Base-by-base conservation (phyloP, 164 flowering plant species). In the Dillenia turbinata region DNA sequence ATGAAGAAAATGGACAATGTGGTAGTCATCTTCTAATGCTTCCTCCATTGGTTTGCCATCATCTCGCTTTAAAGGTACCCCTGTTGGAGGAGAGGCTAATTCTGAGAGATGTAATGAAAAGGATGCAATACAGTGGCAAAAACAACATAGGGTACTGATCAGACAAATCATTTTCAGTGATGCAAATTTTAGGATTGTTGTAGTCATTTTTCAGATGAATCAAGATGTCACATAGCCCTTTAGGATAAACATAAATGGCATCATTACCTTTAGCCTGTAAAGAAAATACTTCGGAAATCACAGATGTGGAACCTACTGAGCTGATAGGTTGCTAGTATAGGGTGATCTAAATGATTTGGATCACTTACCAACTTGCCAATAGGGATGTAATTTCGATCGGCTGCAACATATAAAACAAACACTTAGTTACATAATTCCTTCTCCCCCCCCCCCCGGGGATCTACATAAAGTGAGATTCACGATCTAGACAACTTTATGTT, bases 1-100 rank as follows among this genome's bases (percentile, higher is more conserved):
- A 16, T 62, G 43, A 12, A 54, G 57, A 19, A 64, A 24, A 70
- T 79, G 19, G 71, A 51, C n/a, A 56, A 56, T 56, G n/a, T 14
- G 47, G 17, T 59, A n/a, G 17, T 16, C 3, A 52, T 52, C 54
- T 52, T 52, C 19, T 52, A 52, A 2, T 13, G 24, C 54, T 9
- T 11, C 15, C 3, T 16, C 54, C 17, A 16, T 16, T 0, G 24
- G 24, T n/a, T n/a, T 22, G 15, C 19, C 0, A 22, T 52, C 54
- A 52, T 52, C 54, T 52, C 54, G 24, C 54, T 52, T 52, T n/a
- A 8, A 16, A 2, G 24, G 54, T 9, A n/a, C 8, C 54, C 24
- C 54, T 52, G 54, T 1, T 16, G 8, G n/a, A 7, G 54, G 54
- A n/a, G 40, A 33, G 40, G 40, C 40, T 33, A 33, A 33, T 4